Percentiles rank a stretch among this genome's conserved stretches.
These are phyloP conservation scores for Rutidosis leptorrhynchoides DNA, from an alignment of 129 eudicot species.

Conservation along the genomic window DNA sequence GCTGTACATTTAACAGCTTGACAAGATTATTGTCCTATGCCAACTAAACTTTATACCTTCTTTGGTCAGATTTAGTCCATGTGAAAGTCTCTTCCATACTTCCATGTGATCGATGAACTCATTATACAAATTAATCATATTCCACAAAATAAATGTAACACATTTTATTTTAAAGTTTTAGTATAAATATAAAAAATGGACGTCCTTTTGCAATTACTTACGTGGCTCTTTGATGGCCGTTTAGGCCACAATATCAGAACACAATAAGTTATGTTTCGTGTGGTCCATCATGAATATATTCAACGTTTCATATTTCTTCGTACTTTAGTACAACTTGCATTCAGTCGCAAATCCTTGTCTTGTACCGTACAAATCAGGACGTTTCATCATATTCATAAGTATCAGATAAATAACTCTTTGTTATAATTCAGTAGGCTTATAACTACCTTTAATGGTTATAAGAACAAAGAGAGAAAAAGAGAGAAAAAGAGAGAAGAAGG, in stretches of 20 bases:
- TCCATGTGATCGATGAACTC: background rate
- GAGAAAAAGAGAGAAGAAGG: too few species aligned
- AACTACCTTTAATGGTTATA: too few species aligned
- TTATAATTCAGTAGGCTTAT: too few species aligned
- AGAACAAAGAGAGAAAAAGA: too few species aligned
- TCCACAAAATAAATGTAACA: too few species aligned
- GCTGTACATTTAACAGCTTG: constrained; percentile 21
- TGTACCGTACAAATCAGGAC: constrained; percentile 1
- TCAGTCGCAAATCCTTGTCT: background rate
- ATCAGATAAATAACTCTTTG: too few species aligned
- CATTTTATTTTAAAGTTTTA: background rate
- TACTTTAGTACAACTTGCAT: background rate
- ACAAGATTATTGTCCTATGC: constrained; percentile 15
- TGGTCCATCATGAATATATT: background rate
- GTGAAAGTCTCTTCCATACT: constrained; percentile 8
- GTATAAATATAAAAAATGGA: background rate
- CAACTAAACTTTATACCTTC: constrained; percentile 14
- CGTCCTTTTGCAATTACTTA: constrained; percentile 12
- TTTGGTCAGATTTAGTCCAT: constrained; percentile 16
- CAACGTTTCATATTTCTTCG: constrained; percentile 18
- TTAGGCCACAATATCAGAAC: background rate
- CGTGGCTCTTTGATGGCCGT: constrained; percentile 27
- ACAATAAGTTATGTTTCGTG: background rate
- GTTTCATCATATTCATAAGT: background rate
- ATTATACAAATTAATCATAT: too few species aligned